phyloP scores from a whole-genome alignment of 257 asterid species.

The Przewalskia tangutica region DNA sequence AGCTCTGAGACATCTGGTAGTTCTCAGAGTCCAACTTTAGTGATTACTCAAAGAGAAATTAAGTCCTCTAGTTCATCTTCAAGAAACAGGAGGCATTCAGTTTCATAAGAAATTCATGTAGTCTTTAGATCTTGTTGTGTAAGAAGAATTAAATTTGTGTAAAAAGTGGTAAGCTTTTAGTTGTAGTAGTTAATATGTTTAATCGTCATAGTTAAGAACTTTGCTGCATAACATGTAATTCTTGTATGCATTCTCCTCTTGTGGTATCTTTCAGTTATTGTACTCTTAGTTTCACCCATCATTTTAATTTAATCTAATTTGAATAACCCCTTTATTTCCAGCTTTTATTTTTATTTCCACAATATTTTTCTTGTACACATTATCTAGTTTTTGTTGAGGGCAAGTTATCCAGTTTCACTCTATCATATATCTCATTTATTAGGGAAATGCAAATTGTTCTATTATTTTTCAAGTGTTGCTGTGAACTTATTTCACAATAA shows the following conservation, averaged over 20 bases:
- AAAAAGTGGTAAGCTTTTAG: neutral
- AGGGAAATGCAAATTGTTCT: neutral
- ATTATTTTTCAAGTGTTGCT: neutral
- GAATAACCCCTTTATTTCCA: no score
- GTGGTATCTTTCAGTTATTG: neutral
- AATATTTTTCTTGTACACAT: no score
- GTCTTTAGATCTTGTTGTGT: neutral
- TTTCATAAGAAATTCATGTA: slow-evolving; percentile 33
- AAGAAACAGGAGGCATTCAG: slow-evolving; percentile 69
- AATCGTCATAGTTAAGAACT: neutral
- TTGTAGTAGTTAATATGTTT: neutral
- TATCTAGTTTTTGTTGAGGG: no score
- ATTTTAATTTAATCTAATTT: neutral
- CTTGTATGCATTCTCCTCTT: neutral
- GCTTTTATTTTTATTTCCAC: no score
- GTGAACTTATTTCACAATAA: neutral
- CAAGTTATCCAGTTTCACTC: no score
- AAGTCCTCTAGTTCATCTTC: slow-evolving; percentile 43
- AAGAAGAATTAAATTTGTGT: neutral
- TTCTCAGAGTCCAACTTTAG: slow-evolving; percentile 72
- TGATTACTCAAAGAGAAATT: slow-evolving; percentile 36
- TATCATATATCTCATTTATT: no score
- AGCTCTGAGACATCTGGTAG: slow-evolving; percentile 86
- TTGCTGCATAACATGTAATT: neutral
- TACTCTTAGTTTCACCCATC: neutral